Percentiles rank a stretch among this genome's conserved stretches.
Conservation (phyloP, 768 basidiomycete species). For the Tulasnella sp. region DNA sequence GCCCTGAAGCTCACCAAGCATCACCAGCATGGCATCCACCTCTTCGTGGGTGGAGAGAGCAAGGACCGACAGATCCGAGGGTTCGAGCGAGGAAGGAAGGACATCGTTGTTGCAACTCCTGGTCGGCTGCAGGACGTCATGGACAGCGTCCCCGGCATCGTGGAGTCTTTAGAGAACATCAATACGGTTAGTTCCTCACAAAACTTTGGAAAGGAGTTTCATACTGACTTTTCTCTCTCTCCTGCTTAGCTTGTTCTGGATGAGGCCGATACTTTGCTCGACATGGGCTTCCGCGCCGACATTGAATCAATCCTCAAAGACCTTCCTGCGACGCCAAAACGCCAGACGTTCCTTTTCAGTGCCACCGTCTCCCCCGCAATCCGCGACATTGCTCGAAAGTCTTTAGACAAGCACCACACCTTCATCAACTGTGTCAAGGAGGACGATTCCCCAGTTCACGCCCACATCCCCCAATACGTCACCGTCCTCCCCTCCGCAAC, state of each 20-base stretch:
- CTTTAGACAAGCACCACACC: no score
- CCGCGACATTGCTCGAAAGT: no score
- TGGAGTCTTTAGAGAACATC: slow-evolving; percentile 49
- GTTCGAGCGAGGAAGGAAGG: slow-evolving; percentile 60
- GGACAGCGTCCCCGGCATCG: slow-evolving; percentile 53
- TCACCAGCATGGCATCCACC: slow-evolving; percentile 64
- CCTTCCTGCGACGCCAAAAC: no score
- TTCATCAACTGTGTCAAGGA: no score
- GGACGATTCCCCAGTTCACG: no score
- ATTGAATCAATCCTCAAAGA: no score
- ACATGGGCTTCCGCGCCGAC: no score
- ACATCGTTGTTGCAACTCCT: slow-evolving; percentile 88
- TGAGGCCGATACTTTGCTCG: slow-evolving; percentile 85
- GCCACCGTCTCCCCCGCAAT: no score
- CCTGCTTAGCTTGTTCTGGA: slow-evolving; percentile 74
- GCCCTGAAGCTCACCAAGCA: slow-evolving; percentile 61
- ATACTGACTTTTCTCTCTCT: neutral
- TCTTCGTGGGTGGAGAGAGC: slow-evolving; percentile 74
- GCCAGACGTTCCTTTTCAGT: no score
- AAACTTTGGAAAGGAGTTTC: slow-evolving; percentile 25
- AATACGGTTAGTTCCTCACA: slow-evolving; percentile 50
- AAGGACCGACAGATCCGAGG: slow-evolving; percentile 62
- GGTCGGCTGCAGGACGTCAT: slow-evolving; percentile 77
- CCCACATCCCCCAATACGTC: no score
- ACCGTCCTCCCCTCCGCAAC: slow-evolving; percentile 42